Evolutionary conservation across 2,329 filamentous ascomycete species (phyloP).

Genomic region (Neonectria neomacrospora): DNA sequence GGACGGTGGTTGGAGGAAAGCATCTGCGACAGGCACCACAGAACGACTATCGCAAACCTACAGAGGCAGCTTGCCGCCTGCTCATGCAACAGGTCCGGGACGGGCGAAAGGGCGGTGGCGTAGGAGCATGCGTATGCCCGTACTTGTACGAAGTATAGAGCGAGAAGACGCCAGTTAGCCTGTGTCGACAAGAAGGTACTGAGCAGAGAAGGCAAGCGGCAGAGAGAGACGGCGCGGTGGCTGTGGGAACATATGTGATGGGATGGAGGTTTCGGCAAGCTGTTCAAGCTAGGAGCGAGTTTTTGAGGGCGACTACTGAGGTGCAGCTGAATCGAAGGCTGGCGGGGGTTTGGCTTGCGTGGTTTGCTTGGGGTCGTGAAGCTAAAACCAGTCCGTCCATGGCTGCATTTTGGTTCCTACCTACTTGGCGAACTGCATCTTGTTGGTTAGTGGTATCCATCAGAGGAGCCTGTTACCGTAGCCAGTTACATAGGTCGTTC

Average conservation of each 20-base stretch:
- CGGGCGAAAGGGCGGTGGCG: slow-evolving; percentile 7
- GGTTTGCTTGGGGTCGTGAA: slow-evolving; percentile 13
- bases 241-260: neutral
- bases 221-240: neutral
- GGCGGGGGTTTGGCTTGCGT: slow-evolving; percentile 4
- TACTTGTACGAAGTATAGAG: no score
- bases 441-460: slow-evolving; percentile 3
- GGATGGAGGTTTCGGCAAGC: slow-evolving; percentile 4
- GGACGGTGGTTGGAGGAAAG: neutral
- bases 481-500: neutral
- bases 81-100: neutral
- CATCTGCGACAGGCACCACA: neutral
- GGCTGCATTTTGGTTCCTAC: slow-evolving; percentile 8
- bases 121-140: neutral
- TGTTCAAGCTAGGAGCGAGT: neutral
- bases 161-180: neutral
- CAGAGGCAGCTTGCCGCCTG: neutral
- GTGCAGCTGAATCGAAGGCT: slow-evolving; percentile 19
- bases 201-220: neutral
- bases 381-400: neutral
- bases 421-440: slow-evolving; percentile 9
- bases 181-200: neutral
- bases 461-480: neutral
- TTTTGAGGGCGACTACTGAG: neutral
- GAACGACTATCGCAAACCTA: slow-evolving; percentile 6